Evolutionary conservation across 1,139 yeast genomes (phyloP), one percentile per base, ranked within the genome.

Genomic region (Suhomyces bribrorum): DNA sequence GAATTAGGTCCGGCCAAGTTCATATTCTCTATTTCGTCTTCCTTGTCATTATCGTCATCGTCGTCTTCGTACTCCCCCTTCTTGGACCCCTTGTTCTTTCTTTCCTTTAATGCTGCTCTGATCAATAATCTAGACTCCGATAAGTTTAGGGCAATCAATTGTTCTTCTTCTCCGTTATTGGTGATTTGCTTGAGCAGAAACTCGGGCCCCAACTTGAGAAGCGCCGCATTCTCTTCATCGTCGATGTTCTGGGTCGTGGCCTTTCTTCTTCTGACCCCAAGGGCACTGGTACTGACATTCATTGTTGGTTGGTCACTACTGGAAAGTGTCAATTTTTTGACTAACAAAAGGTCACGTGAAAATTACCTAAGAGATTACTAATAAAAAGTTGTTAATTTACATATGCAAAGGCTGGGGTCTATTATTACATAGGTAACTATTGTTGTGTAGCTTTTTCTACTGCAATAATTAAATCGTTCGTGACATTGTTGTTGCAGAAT

Each of bases 251-350:
- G 82, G 41, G 80, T 78, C 29, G 73, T 63, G 14, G 77, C 73
- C 46, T 73, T 73, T 57, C 89, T 75, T 61, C 89, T 77, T 60
- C 89, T 79, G 36, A 86, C 88, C 27, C 90, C 92, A 38, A 88
- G 77, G 8, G 96, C 86, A 44, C 95, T 86, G 33, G 95, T 87
- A 39, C 96, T 86, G 37, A 88, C 83, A 63, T 88, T 89, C 96
- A 89, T 88, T 25, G 31, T 35, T 20, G 11, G 23, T 20, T 20
- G n/a, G n/a, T n/a, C n/a, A n/a, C n/a, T n/a, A n/a, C n/a, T n/a
- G n/a, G n/a, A n/a, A n/a, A n/a, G n/a, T n/a, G n/a, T n/a, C n/a
- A n/a, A n/a, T n/a, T n/a, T n/a, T n/a, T n/a, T n/a, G n/a, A n/a
- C n/a, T n/a, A n/a, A n/a, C n/a, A 20, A 8, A 5, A 20, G 23